Evolutionary conservation across 1,284 basidiomycete species (phyloP).

Genomic region (Volvariella volvacea): DNA sequence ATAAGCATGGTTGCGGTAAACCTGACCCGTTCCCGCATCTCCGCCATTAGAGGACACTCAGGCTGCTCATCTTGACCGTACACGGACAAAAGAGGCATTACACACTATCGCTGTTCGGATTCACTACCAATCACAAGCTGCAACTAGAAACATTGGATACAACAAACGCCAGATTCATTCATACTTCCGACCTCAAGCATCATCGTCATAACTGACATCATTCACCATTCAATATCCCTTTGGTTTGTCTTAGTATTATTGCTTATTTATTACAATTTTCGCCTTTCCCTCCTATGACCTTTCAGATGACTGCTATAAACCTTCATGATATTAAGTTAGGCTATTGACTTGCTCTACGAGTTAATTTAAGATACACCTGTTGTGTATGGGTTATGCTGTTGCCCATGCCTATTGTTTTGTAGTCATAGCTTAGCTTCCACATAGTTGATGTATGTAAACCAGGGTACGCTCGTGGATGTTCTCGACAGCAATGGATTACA

Average conservation of each 20-base stretch:
- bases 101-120: constrained; percentile 59
- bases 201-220: constrained; percentile 2
- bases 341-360: too few species aligned
- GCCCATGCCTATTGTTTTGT: too few species aligned
- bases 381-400: too few species aligned
- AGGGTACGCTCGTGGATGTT: too few species aligned
- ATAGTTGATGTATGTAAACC: too few species aligned
- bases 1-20: not conserved
- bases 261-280: too few species aligned
- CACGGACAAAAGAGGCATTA: constrained; percentile 57
- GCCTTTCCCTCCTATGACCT: not conserved
- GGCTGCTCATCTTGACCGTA: constrained; percentile 66
- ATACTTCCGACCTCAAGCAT: constrained; percentile 1
- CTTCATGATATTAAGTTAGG: too few species aligned
- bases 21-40: constrained; percentile 3
- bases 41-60: constrained; percentile 52
- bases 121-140: constrained; percentile 46
- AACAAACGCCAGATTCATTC: constrained; percentile 11
- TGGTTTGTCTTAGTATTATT: too few species aligned
- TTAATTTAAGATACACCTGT: too few species aligned
- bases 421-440: too few species aligned
- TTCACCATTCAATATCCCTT: not conserved
- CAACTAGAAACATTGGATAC: constrained; percentile 15
- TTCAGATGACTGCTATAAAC: not conserved
- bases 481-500: too few species aligned